A percentile compares a stretch with the other conserved stretches of the same genome.
Evolutionary conservation across 1,284 basidiomycete genomes (phyloP).

Genomic region (Trametes versicolor): DNA sequence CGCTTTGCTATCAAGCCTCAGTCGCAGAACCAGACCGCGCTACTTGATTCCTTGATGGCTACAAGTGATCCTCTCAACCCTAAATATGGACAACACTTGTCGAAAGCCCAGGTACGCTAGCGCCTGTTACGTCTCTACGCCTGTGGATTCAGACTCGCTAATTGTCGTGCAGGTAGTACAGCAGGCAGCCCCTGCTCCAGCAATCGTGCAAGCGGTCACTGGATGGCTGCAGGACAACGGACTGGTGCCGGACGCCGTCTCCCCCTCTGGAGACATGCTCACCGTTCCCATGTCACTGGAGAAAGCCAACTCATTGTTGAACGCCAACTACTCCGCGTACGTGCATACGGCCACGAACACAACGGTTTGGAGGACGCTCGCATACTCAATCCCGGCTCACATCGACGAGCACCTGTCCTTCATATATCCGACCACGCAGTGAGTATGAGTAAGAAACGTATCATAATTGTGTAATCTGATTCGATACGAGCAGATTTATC

Average conservation of each 20-base stretch:
- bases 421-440: conserved; percentile 50
- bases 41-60: no score
- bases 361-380: conserved; percentile 45
- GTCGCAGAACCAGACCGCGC: no score
- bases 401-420: conserved; percentile 47
- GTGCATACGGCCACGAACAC: conserved; percentile 43
- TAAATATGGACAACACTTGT: conserved; percentile 25
- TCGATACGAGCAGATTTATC: no score
- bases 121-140: no score
- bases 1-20: no score
- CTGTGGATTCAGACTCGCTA: no score
- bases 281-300: conserved; percentile 33
- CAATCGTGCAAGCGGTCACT: conserved; percentile 45
- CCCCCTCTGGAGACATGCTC: conserved; percentile 41
- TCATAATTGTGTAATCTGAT: no score
- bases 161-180: conserved; percentile 39
- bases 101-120: conserved; percentile 16
- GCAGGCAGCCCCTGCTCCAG: conserved; percentile 45
- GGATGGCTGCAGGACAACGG: conserved; percentile 48
- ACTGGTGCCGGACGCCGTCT: conserved; percentile 39
- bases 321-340: conserved; percentile 48
- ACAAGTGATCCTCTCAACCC: conserved; percentile 23
- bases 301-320: conserved; percentile 48
- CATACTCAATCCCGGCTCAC: conserved; percentile 50
- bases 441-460: neutral